phyloP scores from a whole-genome alignment of 169 alveolate genomes.

The Plasmodium chabaudi region DNA sequence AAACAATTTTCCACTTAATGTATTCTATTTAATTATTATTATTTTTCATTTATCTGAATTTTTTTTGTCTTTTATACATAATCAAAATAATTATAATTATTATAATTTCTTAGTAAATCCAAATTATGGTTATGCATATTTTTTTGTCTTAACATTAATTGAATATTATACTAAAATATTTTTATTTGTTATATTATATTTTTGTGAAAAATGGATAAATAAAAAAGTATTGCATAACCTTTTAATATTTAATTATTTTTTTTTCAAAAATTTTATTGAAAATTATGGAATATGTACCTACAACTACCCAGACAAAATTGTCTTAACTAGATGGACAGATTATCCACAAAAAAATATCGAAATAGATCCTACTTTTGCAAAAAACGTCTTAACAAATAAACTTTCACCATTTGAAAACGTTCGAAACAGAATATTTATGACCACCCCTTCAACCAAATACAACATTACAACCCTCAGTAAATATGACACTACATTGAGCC shows the following conservation, averaged over 20 bases:
- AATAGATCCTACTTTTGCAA: no score
- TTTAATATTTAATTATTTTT: slow-evolving; percentile 45
- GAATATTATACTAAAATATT: slow-evolving; percentile 66
- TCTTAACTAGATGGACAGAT: no score
- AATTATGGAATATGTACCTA: slow-evolving; percentile 28
- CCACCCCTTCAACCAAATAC: not conserved
- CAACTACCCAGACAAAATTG: slow-evolving; percentile 3
- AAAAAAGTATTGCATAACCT: slow-evolving; percentile 12
- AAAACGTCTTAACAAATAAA: not conserved
- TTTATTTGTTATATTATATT: slow-evolving; percentile 11
- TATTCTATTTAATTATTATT: slow-evolving; percentile 26
- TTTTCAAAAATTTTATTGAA: slow-evolving; percentile 15
- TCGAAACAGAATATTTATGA: not conserved
- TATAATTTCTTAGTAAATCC: slow-evolving; percentile 66
- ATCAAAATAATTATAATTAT: slow-evolving; percentile 39
- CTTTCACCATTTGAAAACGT: not conserved
- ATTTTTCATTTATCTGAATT: slow-evolving; percentile 64
- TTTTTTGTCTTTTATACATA: slow-evolving; percentile 49
- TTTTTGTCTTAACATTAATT: slow-evolving; percentile 42
- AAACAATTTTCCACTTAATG: slow-evolving; percentile 53
- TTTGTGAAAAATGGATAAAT: slow-evolving; percentile 35
- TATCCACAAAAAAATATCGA: not conserved
- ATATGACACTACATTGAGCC: not conserved
- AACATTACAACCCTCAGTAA: not conserved
- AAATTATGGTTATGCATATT: slow-evolving; percentile 32